phyloP scores from a whole-genome alignment of 192 early-diverging fungal genomes.

The Glomus cerebriforme region DNA sequence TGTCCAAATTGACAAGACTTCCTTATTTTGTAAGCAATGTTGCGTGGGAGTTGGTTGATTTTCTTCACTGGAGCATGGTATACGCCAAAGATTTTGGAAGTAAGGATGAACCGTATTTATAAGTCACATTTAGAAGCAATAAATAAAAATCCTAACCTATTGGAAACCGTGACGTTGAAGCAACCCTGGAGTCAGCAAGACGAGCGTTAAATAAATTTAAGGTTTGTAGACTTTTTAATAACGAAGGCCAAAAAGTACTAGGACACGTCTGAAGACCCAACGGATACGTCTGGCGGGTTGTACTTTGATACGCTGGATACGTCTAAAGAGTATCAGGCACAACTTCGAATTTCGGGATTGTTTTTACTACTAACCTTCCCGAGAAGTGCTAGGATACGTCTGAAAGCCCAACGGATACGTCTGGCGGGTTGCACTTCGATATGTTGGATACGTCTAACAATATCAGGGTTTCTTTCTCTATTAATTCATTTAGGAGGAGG shows the following conservation, averaged over 20 bases:
- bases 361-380: slow-evolving; percentile 9
- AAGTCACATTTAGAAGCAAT: slow-evolving; percentile 24
- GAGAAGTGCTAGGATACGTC: slow-evolving; percentile 28
- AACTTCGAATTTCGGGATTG: background rate
- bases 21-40: background rate
- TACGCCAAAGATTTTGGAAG: background rate
- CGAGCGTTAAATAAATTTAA: background rate
- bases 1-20: too few species aligned
- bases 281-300: too few species aligned
- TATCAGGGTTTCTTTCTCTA: slow-evolving; percentile 8
- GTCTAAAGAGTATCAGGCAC: slow-evolving; percentile 22
- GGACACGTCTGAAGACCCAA: slow-evolving; percentile 24
- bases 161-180: background rate
- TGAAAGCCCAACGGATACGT: background rate
- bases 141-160: background rate
- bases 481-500: slow-evolving; percentile 28
- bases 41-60: background rate
- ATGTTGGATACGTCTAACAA: slow-evolving; percentile 10
- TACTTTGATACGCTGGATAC: slow-evolving; percentile 25
- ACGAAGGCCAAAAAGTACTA: slow-evolving; percentile 24
- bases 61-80: background rate
- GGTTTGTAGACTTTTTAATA: slow-evolving; percentile 12
- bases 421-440: too few species aligned
- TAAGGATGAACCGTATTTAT: background rate
- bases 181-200: too few species aligned